phyloP scores from a whole-genome alignment of 2,329 filamentous ascomycete species.

The Dactylellina cionopaga region DNA sequence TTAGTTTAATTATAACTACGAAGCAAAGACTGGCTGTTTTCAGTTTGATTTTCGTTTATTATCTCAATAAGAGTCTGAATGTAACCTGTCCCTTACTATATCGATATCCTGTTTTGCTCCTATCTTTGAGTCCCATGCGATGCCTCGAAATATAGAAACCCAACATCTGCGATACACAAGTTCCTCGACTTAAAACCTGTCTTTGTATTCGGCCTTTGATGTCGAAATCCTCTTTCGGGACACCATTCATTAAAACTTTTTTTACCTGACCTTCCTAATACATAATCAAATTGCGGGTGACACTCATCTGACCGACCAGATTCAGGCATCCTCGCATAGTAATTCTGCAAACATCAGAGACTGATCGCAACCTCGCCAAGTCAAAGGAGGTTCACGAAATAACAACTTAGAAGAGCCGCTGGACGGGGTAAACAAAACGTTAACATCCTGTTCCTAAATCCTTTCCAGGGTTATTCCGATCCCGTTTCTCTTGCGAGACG shows the following conservation, averaged over 20 bases:
- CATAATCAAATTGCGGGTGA: conserved; percentile 41
- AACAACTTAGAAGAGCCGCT: background rate
- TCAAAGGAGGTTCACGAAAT: conserved; percentile 19
- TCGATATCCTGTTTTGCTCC: background rate
- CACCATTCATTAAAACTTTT: conserved; percentile 35
- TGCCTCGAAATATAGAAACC: conserved; percentile 30
- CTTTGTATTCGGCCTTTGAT: conserved; percentile 25
- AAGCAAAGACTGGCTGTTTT: no score
- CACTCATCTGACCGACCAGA: conserved; percentile 40
- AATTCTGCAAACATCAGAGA: conserved; percentile 38
- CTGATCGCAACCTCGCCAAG: conserved; percentile 27
- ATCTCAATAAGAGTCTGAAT: background rate
- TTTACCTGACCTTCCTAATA: conserved; percentile 48
- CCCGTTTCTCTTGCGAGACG: background rate
- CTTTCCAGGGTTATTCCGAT: background rate
- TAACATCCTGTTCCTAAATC: background rate
- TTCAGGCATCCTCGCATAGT: conserved; percentile 41
- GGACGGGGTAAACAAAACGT: conserved; percentile 2
- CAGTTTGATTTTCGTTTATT: conserved; percentile 15
- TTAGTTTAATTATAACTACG: no score
- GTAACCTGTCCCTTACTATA: conserved; percentile 3
- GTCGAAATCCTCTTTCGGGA: conserved; percentile 16
- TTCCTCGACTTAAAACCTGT: conserved; percentile 2
- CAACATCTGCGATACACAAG: conserved; percentile 4
- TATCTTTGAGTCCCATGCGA: conserved; percentile 27